Base-by-base conservation (phyloP, 176 grass and related monocot species). In the Secale cereale region DNA sequence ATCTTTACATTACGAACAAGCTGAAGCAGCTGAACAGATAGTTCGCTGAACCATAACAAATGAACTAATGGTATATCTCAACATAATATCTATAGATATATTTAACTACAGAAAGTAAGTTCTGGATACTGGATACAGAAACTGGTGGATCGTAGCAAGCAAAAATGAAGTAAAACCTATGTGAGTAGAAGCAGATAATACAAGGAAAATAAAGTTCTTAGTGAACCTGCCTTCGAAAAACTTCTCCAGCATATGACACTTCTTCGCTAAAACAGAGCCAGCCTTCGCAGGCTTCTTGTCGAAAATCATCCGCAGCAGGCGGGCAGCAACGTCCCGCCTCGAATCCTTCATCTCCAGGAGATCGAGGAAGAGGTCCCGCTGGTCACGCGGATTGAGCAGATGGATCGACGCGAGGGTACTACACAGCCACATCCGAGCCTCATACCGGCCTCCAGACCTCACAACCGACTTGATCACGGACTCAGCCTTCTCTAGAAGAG, bases 361-460 rank as follows among this genome's bases (percentile, higher is more conserved):
- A 61, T 85, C 59, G 3, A 87, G 65, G 82, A 98, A 98, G 16
- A 98, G 74, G 32, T 87, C 59, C 1, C 27, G 28, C 82, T 94
- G 91, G 78, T 89, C 88, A 68, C 37, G 45, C 5, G 15, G 59
- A 62, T 57, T 28, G 10, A 98, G 77, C 25, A 85, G 91, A 91
- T 98, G 91, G 27, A 95, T 30, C 12, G 81, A 86, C 14, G 97
- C 94, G 69, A 94, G 32, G 22, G 93, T 95, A 62, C 40, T 79
- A 66, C 91, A 92, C 45, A 98, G 87, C 93, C 93, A 95, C 20
- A 98, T 56, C 66, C 84, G 91, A 76, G 93, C 86, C 83, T 98
- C 96, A 20, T 92, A 84, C 26, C 88, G 65, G 64, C 86, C 93
- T 16, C 78, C 57, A 3, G 78, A 91, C 45, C 85, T 92, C 83